Evolutionary conservation across 306 rosid genomes (phyloP), one percentile per base, ranked within the genome.

Genomic region (Rubus idaeus): DNA sequence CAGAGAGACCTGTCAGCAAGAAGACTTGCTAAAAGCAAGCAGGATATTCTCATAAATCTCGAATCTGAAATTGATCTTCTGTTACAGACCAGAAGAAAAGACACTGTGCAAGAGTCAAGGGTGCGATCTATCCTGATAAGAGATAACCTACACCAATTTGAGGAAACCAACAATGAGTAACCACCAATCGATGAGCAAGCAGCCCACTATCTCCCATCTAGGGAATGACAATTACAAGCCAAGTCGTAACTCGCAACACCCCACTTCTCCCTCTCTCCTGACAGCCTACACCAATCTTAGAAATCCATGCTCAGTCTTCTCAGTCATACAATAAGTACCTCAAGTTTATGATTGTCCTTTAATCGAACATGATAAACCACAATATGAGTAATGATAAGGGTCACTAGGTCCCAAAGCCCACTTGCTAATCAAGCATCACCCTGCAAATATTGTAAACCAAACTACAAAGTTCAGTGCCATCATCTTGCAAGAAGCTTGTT

Each of bases 251-350:
- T 62, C 37, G 13, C 42, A 78, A 47, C 71, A 80, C 56, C 35
- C 57, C 61, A 79, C 81, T 68, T 78, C 74, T 84, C 79, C 80
- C 75, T 45, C 77, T 77, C 55, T 51, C 73, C 77, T 62, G 77
- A 66, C 53, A 37, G 63, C 76, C 72, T 49, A 76, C 69, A 62
- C 51, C 78, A 81, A 73, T 71, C 56, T 68, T 74, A 63, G 63
- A 53, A 65, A 72, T 58, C 66, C 56, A 56, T 63, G 70, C n/a
- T 77, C 82, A 73, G 68, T 77, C 49, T 69, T 77, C 63, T 13
- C 70, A 75, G 78, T 18, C 35, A 44, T 71, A 74, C 52, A 83
- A 73, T 70, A 82, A 74, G 83, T 58, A 68, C 52, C 78, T 68
- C 66, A 68, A 75, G 64, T 65, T 73, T 30, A 46, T 18, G 70